Evolutionary conservation across 306 rosid genomes (phyloP).

Genomic region (Glycine soja): DNA sequence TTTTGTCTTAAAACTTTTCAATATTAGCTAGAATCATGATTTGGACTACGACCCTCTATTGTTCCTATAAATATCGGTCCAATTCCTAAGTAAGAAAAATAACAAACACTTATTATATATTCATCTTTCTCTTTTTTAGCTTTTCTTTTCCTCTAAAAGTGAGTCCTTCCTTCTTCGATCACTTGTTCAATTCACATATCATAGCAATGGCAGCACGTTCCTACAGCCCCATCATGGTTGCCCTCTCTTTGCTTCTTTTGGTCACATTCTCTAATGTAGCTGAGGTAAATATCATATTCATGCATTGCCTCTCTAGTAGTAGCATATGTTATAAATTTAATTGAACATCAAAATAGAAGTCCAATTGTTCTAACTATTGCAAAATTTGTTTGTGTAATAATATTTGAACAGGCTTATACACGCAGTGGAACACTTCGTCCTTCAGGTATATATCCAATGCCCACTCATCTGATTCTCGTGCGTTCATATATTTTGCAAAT

Average conservation of each 20-base stretch:
- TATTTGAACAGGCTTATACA: conserved; percentile 56
- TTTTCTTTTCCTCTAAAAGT: neutral
- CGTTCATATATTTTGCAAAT: too few species aligned
- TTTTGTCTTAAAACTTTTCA: neutral
- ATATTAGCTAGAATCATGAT: neutral
- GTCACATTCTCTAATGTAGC: conserved; percentile 63
- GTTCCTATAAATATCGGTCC: conserved; percentile 56
- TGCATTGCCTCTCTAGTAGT: neutral
- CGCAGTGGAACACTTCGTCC: conserved; percentile 58
- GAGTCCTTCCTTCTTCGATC: neutral
- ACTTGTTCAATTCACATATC: neutral
- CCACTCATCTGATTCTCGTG: neutral
- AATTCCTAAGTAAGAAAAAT: neutral
- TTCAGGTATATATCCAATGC: conserved; percentile 52
- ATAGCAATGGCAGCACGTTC: conserved; percentile 57
- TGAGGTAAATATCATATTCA: conserved; percentile 54
- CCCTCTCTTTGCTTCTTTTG: conserved; percentile 66
- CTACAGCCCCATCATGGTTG: conserved; percentile 50
- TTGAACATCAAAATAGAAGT: too few species aligned
- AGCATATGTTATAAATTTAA: neutral
- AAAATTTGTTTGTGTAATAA: neutral
- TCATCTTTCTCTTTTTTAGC: neutral
- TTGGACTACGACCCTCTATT: neutral
- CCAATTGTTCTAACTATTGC: neutral
- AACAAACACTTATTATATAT: neutral